Base-by-base conservation (phyloP, 1,284 basidiomycete species). In the Trichosporon sp. region DNA sequence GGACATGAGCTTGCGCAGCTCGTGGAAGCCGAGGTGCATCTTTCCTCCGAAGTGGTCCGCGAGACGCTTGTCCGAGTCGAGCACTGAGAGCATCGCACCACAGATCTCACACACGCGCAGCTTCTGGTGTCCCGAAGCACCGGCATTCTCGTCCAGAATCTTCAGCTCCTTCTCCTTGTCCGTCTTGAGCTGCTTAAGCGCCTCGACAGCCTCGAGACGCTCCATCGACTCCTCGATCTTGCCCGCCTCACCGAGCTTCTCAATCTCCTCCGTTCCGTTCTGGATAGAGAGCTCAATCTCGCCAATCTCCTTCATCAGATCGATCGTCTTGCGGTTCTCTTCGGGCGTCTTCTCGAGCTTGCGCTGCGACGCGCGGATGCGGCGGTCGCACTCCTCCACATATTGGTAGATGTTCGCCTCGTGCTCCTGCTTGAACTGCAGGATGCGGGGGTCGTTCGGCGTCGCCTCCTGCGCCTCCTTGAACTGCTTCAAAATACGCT, bases 41-140 rank as follows among this genome's bases (percentile, higher is more conserved):
- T 99, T 99, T 78, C 97, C 97, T 85, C 97, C 97, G 86, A 99
- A 99, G 85, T 99, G 97, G 86, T 99, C 97, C 67, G 97, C 97
- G 75, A 99, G 87, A 83, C 97, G 94, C 83, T 97, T 91, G 87
- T 99, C 97, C 74, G 96, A 98, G 85, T 99, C 97, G 72, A 99
- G 88, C 37, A 99, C 94, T 40, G 94, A 97, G 64, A 99, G 88
- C 86, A 99, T 99, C 21, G 97, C 97, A 80, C 97, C 97, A 84
- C 97, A 99, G 51, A 98, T 96, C 86, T 99, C 97, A 86, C 97
- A 99, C 32, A 99, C 97, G 75, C 97, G 91, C 78, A 99, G 87
- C 86, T 99, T 99, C 85, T 99, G 97, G 86, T 99, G 96, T 32
- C 97, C 97, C 72, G 94, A 97, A 1, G 97, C 97, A 73, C 97